Evolutionary conservation across 139 green algal genomes (phyloP), one percentile per base, ranked within the genome.

Genomic region (Zygnema cylindricum): DNA sequence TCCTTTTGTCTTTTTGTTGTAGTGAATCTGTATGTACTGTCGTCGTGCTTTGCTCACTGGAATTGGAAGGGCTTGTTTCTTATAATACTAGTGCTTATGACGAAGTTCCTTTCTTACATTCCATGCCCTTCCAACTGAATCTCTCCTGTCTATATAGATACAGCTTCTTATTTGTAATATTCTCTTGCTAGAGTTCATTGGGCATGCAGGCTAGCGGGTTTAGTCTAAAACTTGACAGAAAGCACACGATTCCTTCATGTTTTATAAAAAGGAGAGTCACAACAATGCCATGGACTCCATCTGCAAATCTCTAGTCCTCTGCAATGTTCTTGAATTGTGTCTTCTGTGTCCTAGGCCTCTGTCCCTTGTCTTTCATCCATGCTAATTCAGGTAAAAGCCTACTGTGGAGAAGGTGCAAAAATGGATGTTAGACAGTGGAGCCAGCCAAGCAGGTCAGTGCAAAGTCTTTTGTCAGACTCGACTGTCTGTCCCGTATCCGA

Each of bases 1-100:
- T 73, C 57, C 25, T 30, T 79, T 43, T 79, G 36, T 79, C 71
- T 79, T 43, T 79, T 63, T 63, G 7, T 63, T 63, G 49, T 25
- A 63, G 16, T 3, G 7, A 43, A 25, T 43, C 16, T 79, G 71
- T 43, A 41, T 3, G 11, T 16, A 11, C 16, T 79, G 36, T 41
- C 16, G 11, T 43, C 7, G 3, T 79, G 57, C 57, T 35, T 30
- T 73, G 57, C 30, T 30, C 30, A 25, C 30, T 25, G 57, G 30
- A 30, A 25, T 35, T 30, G 57, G 30, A 73, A 25, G 57, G 25
- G 57, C 30, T 25, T 25, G 57, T 73, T 25, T 73, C 30, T 73
- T 25, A 30, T 25, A 30, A 30, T 30, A 25, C 57, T 73, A 73
- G 57, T 35, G 30, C 57, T 25, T 30, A 25, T 25, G 57, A 73